A percentile compares a stretch with the other conserved stretches of the same genome.
phyloP scores from a whole-genome alignment of 768 basidiomycete species.

The Trametes cinnabarina region DNA sequence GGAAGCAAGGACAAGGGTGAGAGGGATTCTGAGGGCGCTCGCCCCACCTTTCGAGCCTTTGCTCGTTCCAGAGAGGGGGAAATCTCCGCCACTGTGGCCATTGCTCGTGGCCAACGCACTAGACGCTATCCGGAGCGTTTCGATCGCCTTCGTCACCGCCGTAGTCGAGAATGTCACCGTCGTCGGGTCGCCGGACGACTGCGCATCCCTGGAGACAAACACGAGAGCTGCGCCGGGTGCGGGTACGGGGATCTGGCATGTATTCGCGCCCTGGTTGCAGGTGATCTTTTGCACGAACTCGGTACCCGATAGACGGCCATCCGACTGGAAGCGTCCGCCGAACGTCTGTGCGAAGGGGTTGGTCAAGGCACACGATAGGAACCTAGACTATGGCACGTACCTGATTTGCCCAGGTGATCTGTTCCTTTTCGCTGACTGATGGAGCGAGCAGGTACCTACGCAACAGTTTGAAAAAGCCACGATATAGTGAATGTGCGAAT shows the following conservation, averaged over 20 bases:
- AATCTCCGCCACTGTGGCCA: slow-evolving; percentile 41
- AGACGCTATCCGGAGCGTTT: slow-evolving; percentile 56
- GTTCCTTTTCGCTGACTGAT: slow-evolving; percentile 56
- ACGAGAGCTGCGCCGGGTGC: slow-evolving; percentile 77
- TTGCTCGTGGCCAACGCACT: slow-evolving; percentile 62
- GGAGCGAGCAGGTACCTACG: slow-evolving; percentile 54
- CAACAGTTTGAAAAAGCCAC: background rate
- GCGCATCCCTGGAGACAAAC: slow-evolving; percentile 52
- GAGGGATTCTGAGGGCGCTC: background rate
- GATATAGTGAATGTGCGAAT: background rate
- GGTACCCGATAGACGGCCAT: slow-evolving; percentile 62
- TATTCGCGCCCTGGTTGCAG: slow-evolving; percentile 53
- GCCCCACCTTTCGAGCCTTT: slow-evolving; percentile 22
- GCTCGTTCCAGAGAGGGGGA: slow-evolving; percentile 20
- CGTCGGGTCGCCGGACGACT: slow-evolving; percentile 34
- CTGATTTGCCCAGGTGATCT: slow-evolving; percentile 79
- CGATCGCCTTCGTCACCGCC: slow-evolving; percentile 50
- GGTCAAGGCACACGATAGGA: background rate
- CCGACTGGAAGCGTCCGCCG: slow-evolving; percentile 58
- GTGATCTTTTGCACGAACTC: slow-evolving; percentile 54
- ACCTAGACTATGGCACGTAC: slow-evolving; percentile 33
- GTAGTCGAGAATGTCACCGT: slow-evolving; percentile 57
- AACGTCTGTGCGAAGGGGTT: slow-evolving; percentile 44
- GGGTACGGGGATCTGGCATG: slow-evolving; percentile 59
- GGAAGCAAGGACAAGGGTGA: background rate